Evolutionary conservation across 805 yeast species (phyloP), one percentile per base, ranked within the genome.

Genomic region (Naumovozyma baii): DNA sequence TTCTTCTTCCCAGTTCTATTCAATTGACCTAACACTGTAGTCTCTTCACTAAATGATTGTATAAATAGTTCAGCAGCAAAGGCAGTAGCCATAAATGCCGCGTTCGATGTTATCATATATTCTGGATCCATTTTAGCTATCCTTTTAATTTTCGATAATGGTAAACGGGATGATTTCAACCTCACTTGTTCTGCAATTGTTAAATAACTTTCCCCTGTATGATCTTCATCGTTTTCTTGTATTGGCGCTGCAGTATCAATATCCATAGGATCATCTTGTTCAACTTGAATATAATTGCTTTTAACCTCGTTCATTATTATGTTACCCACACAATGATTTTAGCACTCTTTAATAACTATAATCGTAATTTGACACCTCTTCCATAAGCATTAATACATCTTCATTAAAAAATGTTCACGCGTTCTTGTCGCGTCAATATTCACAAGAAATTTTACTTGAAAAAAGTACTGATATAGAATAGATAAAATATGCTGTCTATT

Each of bases 11-110:
- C 19, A 5, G 32, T 31, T 22, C 10, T 22, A 29, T 35, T 39
- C 20, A 48, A 34, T 22, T 55, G 59, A 10, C 48, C 42, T 35
- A 52, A 25, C 1, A 50, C 39, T 5, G 52, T 20, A 2, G 57
- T 50, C 18, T 52, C 54, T 37, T 55, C 61, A 2, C 53, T 48
- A 7, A 57, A 36, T 2, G 48, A 45, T 22, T 55, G 57, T 1
- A 57, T 43, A 35, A 57, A 55, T 13, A 54, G 37, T 28, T 57
- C 61, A 2, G 60, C 55, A 4, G 61, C 55, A 38, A 55, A 50
- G 1, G 60, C 52, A 4, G 52, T 46, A 4, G 58, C 58, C 13
- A 55, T 46, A 15, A 47, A 48, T 5, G 61, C 62, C 14, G 50
- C 35, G 17, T 55, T 51, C 4, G 58, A 44, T 4, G 58, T 52